A percentile compares a stretch with the other conserved stretches of the same genome.
phyloP scores from a whole-genome alignment of 768 basidiomycete species.

The Macrolepiota dolichaula region DNA sequence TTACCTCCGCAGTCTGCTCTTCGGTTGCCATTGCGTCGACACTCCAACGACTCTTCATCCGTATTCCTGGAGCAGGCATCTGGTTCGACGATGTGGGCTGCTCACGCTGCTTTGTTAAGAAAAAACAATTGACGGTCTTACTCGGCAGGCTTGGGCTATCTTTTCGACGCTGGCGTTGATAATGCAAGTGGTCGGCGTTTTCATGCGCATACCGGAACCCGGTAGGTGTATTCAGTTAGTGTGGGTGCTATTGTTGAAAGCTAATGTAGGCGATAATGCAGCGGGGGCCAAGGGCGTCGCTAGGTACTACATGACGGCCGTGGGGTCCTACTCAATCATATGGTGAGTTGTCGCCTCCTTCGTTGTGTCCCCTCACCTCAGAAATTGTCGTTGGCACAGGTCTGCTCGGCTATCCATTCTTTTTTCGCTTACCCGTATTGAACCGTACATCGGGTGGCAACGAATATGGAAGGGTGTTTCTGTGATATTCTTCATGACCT shows the following conservation, averaged over 20 bases:
- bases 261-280: neutral
- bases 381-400: constrained; percentile 22
- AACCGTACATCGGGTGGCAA: constrained; percentile 20
- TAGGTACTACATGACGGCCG: constrained; percentile 32
- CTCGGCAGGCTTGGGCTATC: constrained; percentile 25
- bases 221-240: neutral
- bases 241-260: neutral
- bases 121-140: neutral
- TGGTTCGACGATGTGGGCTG: constrained; percentile 34
- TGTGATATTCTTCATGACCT: constrained; percentile 24
- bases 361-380: neutral
- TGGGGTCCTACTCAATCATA: constrained; percentile 34
- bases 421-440: constrained; percentile 51
- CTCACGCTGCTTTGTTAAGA: neutral
- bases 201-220: constrained; percentile 21
- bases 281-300: constrained; percentile 14
- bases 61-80: constrained; percentile 22
- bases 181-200: constrained; percentile 22
- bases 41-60: constrained; percentile 26
- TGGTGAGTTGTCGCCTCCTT: constrained; percentile 23
- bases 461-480: constrained; percentile 21
- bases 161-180: constrained; percentile 23
- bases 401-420: constrained; percentile 48
- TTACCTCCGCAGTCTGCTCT: constrained; percentile 29
- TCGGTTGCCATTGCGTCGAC: constrained; percentile 29